Evolutionary conservation across 2,329 filamentous ascomycete species (phyloP).

Genomic region (Trichophyton benhamiae): DNA sequence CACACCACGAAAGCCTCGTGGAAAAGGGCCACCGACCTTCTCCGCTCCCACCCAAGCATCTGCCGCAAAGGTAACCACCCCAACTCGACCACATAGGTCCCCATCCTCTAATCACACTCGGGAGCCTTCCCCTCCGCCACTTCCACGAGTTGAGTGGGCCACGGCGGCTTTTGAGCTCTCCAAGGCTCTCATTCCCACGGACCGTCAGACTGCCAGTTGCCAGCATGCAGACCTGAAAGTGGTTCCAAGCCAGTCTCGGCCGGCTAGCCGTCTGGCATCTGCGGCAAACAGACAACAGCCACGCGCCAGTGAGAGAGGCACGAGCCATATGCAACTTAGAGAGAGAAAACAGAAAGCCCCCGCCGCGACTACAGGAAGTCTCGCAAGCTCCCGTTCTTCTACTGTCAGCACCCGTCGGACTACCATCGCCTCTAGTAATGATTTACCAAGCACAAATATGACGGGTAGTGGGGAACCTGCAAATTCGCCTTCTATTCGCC

Average conservation of each 20-base stretch:
- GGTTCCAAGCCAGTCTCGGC: constrained; percentile 51
- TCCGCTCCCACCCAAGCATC: constrained; percentile 82
- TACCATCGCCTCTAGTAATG: constrained; percentile 46
- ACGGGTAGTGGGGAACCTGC: constrained; percentile 12
- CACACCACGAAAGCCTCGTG: constrained; percentile 43
- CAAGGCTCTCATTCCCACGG: constrained; percentile 65
- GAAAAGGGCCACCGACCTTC: constrained; percentile 55
- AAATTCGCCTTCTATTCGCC: constrained; percentile 5
- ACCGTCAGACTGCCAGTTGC: constrained; percentile 64
- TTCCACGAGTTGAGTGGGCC: constrained; percentile 75
- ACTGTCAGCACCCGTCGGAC: constrained; percentile 42
- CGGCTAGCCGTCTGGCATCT: constrained; percentile 47
- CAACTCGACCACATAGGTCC: constrained; percentile 43
- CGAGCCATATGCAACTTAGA: constrained; percentile 54
- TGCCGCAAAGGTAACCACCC: constrained; percentile 62
- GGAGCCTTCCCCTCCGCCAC: constrained; percentile 48
- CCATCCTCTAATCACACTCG: constrained; percentile 22
- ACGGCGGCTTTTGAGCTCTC: constrained; percentile 72
- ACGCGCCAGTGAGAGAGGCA: constrained; percentile 33
- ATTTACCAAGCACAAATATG: constrained; percentile 28
- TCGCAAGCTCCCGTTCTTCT: constrained; percentile 31
- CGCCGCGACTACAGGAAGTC: constrained; percentile 40
- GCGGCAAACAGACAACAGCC: constrained; percentile 25
- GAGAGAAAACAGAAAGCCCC: constrained; percentile 48
- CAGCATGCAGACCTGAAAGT: constrained; percentile 65